Percentiles rank a stretch among this genome's conserved stretches.
Conservation (phyloP, 352 stramenopile genomes). For the Phytophthora sp. region DNA sequence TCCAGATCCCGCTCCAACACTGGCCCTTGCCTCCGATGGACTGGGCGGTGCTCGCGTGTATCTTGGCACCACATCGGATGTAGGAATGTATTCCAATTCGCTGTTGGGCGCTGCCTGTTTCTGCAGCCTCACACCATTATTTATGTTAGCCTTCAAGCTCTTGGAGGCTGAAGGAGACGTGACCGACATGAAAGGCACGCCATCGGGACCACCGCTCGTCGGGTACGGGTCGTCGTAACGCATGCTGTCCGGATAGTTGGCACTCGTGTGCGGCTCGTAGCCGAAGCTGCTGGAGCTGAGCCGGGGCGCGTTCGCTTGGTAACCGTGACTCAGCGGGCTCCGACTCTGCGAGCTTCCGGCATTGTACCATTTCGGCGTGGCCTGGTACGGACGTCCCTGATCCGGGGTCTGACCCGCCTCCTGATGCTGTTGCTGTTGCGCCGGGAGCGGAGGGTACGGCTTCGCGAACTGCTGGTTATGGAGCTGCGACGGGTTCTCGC, state of each 20-base stretch:
- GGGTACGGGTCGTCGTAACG: slow-evolving; percentile 41
- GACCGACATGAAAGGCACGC: slow-evolving; percentile 51
- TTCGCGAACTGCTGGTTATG: slow-evolving; percentile 41
- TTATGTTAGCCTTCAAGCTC: slow-evolving; percentile 28
- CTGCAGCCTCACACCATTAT: slow-evolving; percentile 20
- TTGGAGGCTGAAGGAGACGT: slow-evolving; percentile 43
- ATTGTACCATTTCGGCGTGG: slow-evolving; percentile 34
- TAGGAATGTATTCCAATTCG: slow-evolving; percentile 18
- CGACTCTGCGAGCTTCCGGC: background rate
- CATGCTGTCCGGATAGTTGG: slow-evolving; percentile 39
- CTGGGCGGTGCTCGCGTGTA: slow-evolving; percentile 34
- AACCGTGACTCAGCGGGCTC: slow-evolving; percentile 24
- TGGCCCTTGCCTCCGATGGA: slow-evolving; percentile 27
- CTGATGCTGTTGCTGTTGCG: slow-evolving; percentile 24
- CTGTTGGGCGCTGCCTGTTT: slow-evolving; percentile 19
- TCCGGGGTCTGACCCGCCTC: background rate
- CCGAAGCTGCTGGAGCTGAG: slow-evolving; percentile 27
- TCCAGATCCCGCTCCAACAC: slow-evolving; percentile 14
- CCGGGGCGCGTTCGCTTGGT: slow-evolving; percentile 28
- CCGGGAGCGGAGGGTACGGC: slow-evolving; percentile 35
- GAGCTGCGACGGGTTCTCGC: slow-evolving; percentile 29
- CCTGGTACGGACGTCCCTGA: slow-evolving; percentile 28
- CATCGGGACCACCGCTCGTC: slow-evolving; percentile 26
- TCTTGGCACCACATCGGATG: slow-evolving; percentile 36
- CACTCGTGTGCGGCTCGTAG: slow-evolving; percentile 21